These are phyloP conservation scores for Dioscorea alata DNA, from an alignment of 106 monocot species.

Conservation along the genomic window DNA sequence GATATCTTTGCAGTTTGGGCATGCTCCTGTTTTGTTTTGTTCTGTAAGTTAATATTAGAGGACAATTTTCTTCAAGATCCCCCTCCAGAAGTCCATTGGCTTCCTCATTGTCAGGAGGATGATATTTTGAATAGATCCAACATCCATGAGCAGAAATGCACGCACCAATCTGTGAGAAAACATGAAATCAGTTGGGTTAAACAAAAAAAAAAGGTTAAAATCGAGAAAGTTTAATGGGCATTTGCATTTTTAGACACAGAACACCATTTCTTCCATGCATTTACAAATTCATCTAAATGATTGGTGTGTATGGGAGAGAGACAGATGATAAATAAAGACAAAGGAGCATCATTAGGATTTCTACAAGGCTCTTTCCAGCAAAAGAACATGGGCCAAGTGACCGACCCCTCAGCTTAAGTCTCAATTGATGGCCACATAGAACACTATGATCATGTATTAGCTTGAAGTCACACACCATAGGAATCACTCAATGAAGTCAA, in stretches of 20 bases:
- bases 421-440: too few relatives aligned
- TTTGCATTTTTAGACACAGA: constrained; percentile 41
- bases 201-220: constrained; percentile 30
- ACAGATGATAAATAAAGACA: neutral
- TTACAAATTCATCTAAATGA: neutral
- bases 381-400: too few relatives aligned
- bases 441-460: too few relatives aligned
- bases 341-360: too few relatives aligned
- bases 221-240: constrained; percentile 17
- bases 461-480: too few relatives aligned
- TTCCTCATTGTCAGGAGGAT: constrained; percentile 11
- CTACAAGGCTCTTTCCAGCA: too few relatives aligned
- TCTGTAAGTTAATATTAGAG: constrained; percentile 2
- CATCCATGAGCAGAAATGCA: constrained; percentile 46
- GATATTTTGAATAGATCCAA: constrained; percentile 23
- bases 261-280: too few relatives aligned
- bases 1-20: constrained; percentile 4
- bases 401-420: too few relatives aligned
- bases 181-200: constrained; percentile 9
- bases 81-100: constrained; percentile 15
- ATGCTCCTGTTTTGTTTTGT: constrained; percentile 1
- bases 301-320: neutral
- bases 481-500: too few relatives aligned
- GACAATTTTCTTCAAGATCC: constrained; percentile 10
- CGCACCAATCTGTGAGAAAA: constrained; percentile 19